phyloP scores from a whole-genome alignment of 139 green algal species.

The Dunaliella primolecta region DNA sequence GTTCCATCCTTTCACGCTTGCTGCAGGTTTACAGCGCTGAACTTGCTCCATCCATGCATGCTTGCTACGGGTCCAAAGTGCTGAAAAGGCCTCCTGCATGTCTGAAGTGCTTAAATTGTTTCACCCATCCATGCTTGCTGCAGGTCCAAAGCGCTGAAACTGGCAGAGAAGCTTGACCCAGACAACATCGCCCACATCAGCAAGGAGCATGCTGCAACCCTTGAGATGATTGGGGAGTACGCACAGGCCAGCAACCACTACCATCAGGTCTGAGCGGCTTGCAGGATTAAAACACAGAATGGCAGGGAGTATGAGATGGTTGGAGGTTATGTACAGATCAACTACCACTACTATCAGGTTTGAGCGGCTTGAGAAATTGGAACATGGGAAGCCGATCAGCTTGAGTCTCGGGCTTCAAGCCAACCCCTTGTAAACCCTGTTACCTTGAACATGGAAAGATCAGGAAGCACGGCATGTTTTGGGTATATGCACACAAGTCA shows the following conservation, averaged over 20 bases:
- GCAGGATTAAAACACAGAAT: slow-evolving; percentile 60
- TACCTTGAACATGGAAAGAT: no score
- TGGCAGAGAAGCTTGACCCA: slow-evolving; percentile 67
- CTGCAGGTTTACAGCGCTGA: no score
- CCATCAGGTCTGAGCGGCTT: slow-evolving; percentile 44
- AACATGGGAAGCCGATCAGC: slow-evolving; percentile 52
- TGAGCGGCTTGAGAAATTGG: slow-evolving; percentile 35
- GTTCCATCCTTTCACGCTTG: no score
- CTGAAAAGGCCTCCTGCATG: no score
- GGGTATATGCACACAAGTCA: no score
- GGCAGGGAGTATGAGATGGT: slow-evolving; percentile 54
- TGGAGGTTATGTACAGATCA: slow-evolving; percentile 42
- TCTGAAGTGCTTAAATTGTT: no score
- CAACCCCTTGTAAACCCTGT: no score
- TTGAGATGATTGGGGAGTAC: slow-evolving; percentile 62
- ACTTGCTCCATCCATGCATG: no score
- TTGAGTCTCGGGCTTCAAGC: no score
- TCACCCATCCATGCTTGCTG: no score
- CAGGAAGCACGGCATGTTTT: no score
- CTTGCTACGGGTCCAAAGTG: no score
- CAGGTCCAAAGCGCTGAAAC: slow-evolving; percentile 57
- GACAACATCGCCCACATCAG: slow-evolving; percentile 41
- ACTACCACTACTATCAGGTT: slow-evolving; percentile 57
- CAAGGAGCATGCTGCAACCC: slow-evolving; percentile 57
- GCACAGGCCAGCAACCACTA: slow-evolving; percentile 48